Base-by-base conservation (phyloP, 768 basidiomycete genomes). In the Tricholomella constricta region DNA sequence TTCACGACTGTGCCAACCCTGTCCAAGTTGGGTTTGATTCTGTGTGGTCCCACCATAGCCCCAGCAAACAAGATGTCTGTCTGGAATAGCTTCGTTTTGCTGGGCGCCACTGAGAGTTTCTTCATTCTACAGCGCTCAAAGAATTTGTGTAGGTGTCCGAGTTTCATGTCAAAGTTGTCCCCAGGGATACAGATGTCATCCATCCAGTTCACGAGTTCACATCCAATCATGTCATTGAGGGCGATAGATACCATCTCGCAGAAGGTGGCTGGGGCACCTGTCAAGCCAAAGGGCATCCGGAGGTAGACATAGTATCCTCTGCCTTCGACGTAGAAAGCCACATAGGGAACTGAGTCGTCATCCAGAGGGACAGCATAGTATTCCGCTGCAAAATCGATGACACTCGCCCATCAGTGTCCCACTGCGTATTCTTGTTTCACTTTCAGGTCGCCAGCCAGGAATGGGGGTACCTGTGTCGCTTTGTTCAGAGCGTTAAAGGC, bases 241-340 rank as follows among this genome's bases (percentile, higher is more conserved):
- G 36, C 25, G 0, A 45, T 29, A 1, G 68, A 68, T 0, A 61
- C 65, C 58, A 70, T 59, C 6, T 69, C 22, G 1, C 57, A 60
- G 48, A 75, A 77, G 6, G 62, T 64, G 0, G 72, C 62, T 7
- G 75, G 76, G 0, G 72, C 70, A 1, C 73, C 76, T 12, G 69
- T 72, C 0, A 77, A 38, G 0, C 78, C 76, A 53, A 78, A 76
- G 0, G 72, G 76, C 71, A 80, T 74, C 36, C 36, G 23, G 2
- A 38, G 35, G 36, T 49, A 49, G 6, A 37, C 34, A 22, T 37
- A 49, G 25, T 49, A 49, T 19, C 48, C 35, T 22, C 37, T 2
- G 9, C 48, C 37, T 40, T 0, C 65, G 22, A 74, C 61, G 36
- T 72, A 76, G 49, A 78, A 75, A 3, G 60, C 62, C 0, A 70